A percentile compares a stretch with the other conserved stretches of the same genome.
Conservation (phyloP, 371 early-diverging fungal genomes). For the Apophysomyces sp. region DNA sequence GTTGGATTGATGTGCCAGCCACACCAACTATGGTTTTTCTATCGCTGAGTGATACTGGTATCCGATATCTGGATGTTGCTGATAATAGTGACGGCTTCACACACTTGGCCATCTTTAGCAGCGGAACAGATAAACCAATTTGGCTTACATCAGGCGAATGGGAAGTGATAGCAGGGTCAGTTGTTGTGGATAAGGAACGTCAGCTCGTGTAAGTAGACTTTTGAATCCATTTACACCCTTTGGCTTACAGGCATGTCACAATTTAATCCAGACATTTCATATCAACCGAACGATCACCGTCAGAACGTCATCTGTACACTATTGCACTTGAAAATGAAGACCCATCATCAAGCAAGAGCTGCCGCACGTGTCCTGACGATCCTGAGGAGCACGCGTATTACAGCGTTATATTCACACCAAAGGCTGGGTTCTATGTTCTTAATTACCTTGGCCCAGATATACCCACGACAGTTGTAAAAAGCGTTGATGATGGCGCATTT, state of each 20-base stretch:
- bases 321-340: constrained; percentile 11
- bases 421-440: constrained; percentile 67
- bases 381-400: constrained; percentile 63
- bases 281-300: constrained; percentile 72
- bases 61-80: constrained; percentile 77
- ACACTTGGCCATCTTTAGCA: constrained; percentile 76
- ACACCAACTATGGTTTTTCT: constrained; percentile 43
- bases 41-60: constrained; percentile 23
- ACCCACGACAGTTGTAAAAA: constrained; percentile 72
- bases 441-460: constrained; percentile 81
- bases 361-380: constrained; percentile 30
- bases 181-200: constrained; percentile 50
- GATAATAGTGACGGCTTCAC: constrained; percentile 71
- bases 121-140: constrained; percentile 9
- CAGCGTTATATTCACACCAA: constrained; percentile 68
- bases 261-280: constrained; percentile 45
- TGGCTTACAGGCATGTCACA: background rate
- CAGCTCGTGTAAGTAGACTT: constrained; percentile 55
- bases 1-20: constrained; percentile 63
- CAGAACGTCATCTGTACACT: constrained; percentile 73
- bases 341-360: constrained; percentile 21
- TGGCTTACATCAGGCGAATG: constrained; percentile 85
- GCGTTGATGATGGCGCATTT: constrained; percentile 44
- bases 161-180: constrained; percentile 74
- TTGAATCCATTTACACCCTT: background rate